These are phyloP conservation scores for Eucalyptus guilfoylei DNA, from an alignment of 345 rosid genomes.

Conservation along the genomic window DNA sequence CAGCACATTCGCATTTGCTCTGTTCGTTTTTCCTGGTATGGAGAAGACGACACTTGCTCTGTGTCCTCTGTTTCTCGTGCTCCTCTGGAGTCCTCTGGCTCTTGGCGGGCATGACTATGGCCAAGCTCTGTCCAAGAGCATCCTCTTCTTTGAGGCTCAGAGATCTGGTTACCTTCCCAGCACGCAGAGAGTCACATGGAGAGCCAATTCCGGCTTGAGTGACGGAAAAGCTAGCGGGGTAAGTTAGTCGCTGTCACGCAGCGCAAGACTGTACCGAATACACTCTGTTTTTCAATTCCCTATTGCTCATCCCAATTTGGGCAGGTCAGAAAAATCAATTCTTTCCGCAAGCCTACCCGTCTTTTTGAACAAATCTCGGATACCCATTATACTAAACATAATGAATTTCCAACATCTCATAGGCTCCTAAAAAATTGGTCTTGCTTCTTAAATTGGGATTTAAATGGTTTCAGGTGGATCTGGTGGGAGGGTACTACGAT, in stretches of 20 bases:
- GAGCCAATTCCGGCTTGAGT: constrained; percentile 75
- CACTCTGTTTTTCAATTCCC: neutral
- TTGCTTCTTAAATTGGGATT: neutral
- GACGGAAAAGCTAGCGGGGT: constrained; percentile 99
- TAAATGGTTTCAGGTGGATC: constrained; percentile 55
- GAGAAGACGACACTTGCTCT: constrained; percentile 14
- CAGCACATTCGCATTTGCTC: neutral
- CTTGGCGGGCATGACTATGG: constrained; percentile 82
- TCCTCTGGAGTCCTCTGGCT: constrained; percentile 48
- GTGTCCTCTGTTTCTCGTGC: constrained; percentile 17
- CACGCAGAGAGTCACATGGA: constrained; percentile 88
- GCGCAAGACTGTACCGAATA: neutral
- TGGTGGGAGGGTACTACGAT: constrained; percentile 96
- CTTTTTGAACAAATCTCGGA: neutral
- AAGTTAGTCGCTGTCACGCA: constrained; percentile 6
- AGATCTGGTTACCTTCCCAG: constrained; percentile 89
- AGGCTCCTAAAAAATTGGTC: neutral
- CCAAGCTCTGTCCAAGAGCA: constrained; percentile 88
- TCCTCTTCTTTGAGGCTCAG: constrained; percentile 97
- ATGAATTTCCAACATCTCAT: neutral
- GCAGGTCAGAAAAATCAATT: neutral
- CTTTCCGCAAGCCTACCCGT: neutral
- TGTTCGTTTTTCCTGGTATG: neutral
- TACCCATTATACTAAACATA: neutral
- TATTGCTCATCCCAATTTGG: neutral